Percentiles rank a stretch among this genome's conserved stretches.
These are phyloP conservation scores for Bretschneidera sinensis DNA, from an alignment of 345 rosid genomes.

Conservation along the genomic window DNA sequence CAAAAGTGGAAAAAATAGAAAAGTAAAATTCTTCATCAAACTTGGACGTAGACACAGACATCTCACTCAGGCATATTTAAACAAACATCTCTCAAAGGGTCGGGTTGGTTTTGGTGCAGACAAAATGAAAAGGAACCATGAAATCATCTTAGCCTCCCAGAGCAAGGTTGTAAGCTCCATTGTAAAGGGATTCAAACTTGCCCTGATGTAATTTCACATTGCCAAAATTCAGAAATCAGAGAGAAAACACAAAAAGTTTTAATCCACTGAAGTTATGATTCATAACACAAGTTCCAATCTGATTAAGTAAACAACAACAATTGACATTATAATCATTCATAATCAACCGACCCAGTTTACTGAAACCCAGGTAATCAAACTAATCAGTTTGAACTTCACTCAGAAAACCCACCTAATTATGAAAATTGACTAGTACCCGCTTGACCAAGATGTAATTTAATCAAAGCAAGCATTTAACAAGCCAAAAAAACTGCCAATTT, in stretches of 20 bases:
- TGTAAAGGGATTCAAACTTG: not conserved
- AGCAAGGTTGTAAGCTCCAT: no score
- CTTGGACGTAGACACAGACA: not conserved
- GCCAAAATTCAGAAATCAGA: no score
- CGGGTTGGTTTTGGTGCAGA: no score
- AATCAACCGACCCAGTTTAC: not conserved
- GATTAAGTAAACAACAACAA: not conserved
- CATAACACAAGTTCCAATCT: no score
- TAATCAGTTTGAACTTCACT: no score
- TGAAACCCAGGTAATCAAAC: not conserved
- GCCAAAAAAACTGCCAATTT: slow-evolving; percentile 4
- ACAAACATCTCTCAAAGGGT: no score
- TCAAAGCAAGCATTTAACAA: not conserved
- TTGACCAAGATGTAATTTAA: slow-evolving; percentile 8
- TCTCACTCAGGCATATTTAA: no score
- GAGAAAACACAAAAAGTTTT: not conserved
- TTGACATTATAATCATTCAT: not conserved
- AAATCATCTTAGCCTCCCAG: no score
- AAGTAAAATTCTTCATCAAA: not conserved
- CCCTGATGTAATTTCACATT: not conserved
- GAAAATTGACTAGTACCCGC: slow-evolving; percentile 10
- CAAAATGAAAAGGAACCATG: no score
- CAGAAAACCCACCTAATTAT: not conserved
- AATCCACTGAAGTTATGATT: no score
- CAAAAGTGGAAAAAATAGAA: not conserved